Base-by-base conservation (phyloP, 495 filamentous ascomycete species). In the Penicillium pulvis region DNA sequence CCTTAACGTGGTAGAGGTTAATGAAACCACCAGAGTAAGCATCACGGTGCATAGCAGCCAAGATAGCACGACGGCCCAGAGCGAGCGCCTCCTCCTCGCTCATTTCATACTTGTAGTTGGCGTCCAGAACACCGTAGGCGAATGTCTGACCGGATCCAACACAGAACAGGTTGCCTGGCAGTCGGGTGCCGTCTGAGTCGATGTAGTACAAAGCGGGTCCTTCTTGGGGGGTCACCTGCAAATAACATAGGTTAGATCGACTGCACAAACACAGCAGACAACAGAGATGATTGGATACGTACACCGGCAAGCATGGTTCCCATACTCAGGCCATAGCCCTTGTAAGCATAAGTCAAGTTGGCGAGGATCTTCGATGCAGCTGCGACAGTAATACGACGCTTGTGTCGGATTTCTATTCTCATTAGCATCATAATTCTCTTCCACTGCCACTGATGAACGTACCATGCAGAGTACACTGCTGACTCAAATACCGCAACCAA, bases 261-360 rank as follows among this genome's bases (percentile, higher is more conserved):
- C 16, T 17, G 16, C n/a, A 16, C 14, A 16, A 17, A 41, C 43
- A 20, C 16, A 31, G 19, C 11, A 12, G 16, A 23, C 30, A 39
- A 14, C 11, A 16, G 2, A 47, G 48, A 23, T 12, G 4, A 26
- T 26, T 31, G 17, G 12, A 19, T 10, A 73, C 75, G 46, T 72
- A 98, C 95, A 64, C 94, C 94, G 60, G 93, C 92, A 79, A 93
- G 93, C 94, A 98, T 98, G 57, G 94, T 98, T 56, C 94, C 94
- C 94, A 98, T 98, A 67, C 89, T 92, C 64, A 98, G 76, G 30
- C 94, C 94, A 87, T 93, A 93, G 66, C 93, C 93, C 79, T 98
- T 98, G 85, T 98, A 98, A 57, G 86, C 84, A 82, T 98, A 98
- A 65, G 96, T 92, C 62, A 98, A 84, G 79, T 98, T 98, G 69